phyloP scores from a whole-genome alignment of 345 rosid species.

The Sisymbrium altissimum region DNA sequence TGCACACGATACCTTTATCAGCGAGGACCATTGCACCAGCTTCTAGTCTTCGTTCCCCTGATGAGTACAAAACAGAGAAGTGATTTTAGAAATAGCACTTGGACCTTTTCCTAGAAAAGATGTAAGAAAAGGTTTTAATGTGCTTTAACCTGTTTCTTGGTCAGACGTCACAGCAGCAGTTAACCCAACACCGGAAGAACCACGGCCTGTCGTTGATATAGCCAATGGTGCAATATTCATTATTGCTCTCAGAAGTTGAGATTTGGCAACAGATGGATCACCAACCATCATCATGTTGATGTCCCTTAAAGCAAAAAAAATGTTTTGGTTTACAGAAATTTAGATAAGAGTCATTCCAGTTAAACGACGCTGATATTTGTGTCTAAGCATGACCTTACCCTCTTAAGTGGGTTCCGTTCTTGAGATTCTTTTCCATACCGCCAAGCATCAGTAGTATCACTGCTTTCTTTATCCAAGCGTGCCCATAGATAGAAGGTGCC shows the following conservation, averaged over 20 bases:
- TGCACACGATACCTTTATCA: conserved; percentile 94
- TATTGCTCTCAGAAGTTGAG: conserved; percentile 95
- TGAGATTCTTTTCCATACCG: conserved; percentile 91
- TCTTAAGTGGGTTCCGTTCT: conserved; percentile 94
- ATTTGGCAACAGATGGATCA: conserved; percentile 99
- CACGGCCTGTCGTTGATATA: conserved; percentile 98
- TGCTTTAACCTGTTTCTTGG: conserved; percentile 86
- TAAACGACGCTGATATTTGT: not conserved
- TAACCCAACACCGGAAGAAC: conserved; percentile 98
- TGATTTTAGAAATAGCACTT: conserved; percentile 2
- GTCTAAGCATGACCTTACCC: conserved; percentile 48
- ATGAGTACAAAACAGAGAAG: not conserved
- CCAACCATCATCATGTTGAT: conserved; percentile 99
- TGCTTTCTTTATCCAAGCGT: conserved; percentile 97
- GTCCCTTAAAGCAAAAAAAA: conserved; percentile 51
- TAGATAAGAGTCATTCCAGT: conserved; percentile 2
- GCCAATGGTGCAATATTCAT: conserved; percentile 99
- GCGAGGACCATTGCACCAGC: conserved; percentile 99
- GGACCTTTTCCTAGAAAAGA: not conserved
- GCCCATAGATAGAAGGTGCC: conserved; percentile 96
- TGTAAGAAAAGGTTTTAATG: not conserved
- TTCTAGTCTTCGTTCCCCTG: conserved; percentile 98
- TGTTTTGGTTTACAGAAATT: not conserved
- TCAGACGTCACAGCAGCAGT: conserved; percentile 99
- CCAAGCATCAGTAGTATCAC: conserved; percentile 90